phyloP scores from a whole-genome alignment of 2,329 filamentous ascomycete genomes.

The Aspergillus chevalieri region DNA sequence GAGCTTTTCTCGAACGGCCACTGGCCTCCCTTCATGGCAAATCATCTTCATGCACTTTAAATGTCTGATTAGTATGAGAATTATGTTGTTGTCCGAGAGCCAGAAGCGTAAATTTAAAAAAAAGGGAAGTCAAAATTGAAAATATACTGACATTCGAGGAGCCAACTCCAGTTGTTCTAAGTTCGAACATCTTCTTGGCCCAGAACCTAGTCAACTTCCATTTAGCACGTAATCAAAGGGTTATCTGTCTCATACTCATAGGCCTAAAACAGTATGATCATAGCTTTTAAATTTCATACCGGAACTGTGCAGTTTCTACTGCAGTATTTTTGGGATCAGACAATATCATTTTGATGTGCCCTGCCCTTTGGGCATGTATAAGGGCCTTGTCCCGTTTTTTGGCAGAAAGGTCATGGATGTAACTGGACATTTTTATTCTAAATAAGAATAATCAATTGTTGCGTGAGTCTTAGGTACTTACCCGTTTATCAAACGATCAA shows the following conservation, averaged over 20 bases:
- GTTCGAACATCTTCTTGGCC: conserved; percentile 50
- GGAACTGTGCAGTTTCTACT: conserved; percentile 47
- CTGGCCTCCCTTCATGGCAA: conserved; percentile 48
- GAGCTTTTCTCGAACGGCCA: conserved; percentile 47
- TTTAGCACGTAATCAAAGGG: background rate
- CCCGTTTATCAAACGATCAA: conserved; percentile 42
- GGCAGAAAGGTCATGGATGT: conserved; percentile 44
- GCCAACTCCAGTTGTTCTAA: conserved; percentile 35
- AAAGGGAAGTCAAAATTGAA: background rate
- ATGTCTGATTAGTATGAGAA: conserved; percentile 4
- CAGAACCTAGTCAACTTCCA: conserved; percentile 37
- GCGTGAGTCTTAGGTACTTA: conserved; percentile 27
- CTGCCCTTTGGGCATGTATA: conserved; percentile 43
- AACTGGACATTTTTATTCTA: conserved; percentile 25
- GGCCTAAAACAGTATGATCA: background rate
- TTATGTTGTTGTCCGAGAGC: background rate
- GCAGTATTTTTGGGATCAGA: conserved; percentile 46
- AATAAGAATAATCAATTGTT: background rate
- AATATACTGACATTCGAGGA: conserved; percentile 32
- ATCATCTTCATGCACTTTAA: conserved; percentile 38
- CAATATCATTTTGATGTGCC: conserved; percentile 43
- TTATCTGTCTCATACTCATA: background rate
- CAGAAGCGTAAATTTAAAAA: background rate
- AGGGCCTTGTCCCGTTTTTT: conserved; percentile 50
- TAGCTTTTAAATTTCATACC: conserved; percentile 25